Evolutionary conservation across 192 early-diverging fungal species (phyloP).

Genomic region (Funneliformis mosseae): DNA sequence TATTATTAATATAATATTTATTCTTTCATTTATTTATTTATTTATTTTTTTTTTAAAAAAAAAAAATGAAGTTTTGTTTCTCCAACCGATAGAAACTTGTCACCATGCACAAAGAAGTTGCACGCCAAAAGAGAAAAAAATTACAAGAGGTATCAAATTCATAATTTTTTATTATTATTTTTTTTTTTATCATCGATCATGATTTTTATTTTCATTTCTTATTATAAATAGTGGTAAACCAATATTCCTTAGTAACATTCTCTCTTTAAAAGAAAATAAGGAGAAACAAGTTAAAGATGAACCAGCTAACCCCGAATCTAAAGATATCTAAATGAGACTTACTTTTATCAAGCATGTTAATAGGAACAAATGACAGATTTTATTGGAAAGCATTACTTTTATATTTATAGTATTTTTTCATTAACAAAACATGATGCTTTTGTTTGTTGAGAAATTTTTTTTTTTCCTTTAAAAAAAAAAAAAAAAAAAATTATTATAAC

Average conservation of each 20-base stretch:
- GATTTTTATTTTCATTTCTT: not conserved
- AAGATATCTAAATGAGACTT: too few relatives aligned
- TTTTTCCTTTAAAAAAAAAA: too few relatives aligned
- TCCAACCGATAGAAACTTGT: not conserved
- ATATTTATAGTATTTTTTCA: too few relatives aligned
- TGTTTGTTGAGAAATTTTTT: too few relatives aligned
- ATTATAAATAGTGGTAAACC: not conserved
- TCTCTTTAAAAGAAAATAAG: not conserved
- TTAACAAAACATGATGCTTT: too few relatives aligned
- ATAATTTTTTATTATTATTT: too few relatives aligned
- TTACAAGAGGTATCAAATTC: not conserved
- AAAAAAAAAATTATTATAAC: too few relatives aligned
- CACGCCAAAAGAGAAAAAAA: not conserved
- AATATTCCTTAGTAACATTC: not conserved
- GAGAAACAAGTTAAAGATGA: not conserved
- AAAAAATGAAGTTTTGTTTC: not conserved
- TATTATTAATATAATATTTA: not conserved
- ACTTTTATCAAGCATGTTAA: too few relatives aligned
- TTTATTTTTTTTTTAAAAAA: too few relatives aligned
- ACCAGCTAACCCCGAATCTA: not conserved
- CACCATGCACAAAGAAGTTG: not conserved
- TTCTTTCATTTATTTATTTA: too few relatives aligned
- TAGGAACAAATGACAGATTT: too few relatives aligned
- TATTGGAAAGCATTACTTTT: too few relatives aligned
- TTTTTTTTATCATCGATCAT: not conserved